Evolutionary conservation across 257 asterid genomes (phyloP), one percentile per base, ranked within the genome.

Genomic region (Dorcoceras hygrometricum): DNA sequence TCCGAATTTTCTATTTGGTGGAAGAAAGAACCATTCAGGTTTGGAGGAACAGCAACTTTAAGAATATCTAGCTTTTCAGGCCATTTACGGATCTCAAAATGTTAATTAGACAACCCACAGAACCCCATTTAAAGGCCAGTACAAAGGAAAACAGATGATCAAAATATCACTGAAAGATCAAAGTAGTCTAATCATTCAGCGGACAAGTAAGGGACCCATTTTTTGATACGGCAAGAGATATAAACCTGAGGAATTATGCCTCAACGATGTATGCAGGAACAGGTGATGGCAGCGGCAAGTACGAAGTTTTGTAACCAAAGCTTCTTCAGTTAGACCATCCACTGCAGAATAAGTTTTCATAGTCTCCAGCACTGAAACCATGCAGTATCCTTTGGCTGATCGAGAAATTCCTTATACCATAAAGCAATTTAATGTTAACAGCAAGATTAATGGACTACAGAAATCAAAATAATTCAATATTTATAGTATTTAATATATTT

Each of bases 241-340:
- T 65, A 73, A 54, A 93, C 99, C 99, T 85, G 99, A 86, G 23
- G 95, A 53, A 76, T 85, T 86, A 84, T 80, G 70, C 82, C 83
- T 88, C 81, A 93, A 73, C 18, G 99, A 93, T 26, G 87, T 68
- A 78, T 93, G 96, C 78, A 93, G 81, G 76, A 86, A 83, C 79
- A 93, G 75, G 81, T 90, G 95, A 80, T 90, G 97, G 72, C 83
- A 88, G 54, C 81, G 96, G 65, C 88, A 83, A 72, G 96, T 90
- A 65, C 97, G 95, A 58, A 93, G 89, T 74, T 93, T 93, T 64
- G 97, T 83, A 66, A 93, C 99, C 70, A 90, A 57, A 64, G 99
- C 95, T 79, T 93, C 97, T 85, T 93, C 99, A 19, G 97, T 93
- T 56, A 93, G 92, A 68, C 94, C 86, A 78, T 93, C 99, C 81